These are phyloP conservation scores for Termitomyces sp. DNA, from an alignment of 768 basidiomycete genomes.

Conservation along the genomic window DNA sequence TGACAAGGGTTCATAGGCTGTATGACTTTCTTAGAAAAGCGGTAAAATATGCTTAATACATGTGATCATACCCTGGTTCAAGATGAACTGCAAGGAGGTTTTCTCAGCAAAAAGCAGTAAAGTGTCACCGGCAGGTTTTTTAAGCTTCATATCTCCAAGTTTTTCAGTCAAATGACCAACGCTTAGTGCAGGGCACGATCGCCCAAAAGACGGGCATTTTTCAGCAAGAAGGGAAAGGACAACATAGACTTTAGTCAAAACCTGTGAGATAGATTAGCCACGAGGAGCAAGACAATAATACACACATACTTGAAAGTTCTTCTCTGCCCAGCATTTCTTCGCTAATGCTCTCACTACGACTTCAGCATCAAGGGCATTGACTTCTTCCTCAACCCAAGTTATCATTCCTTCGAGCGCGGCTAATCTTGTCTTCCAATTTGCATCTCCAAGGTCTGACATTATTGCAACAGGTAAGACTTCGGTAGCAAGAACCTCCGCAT, in stretches of 20 bases:
- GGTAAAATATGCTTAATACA: background rate
- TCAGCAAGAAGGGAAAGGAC: constrained; percentile 71
- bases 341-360: constrained; percentile 80
- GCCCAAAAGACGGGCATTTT: constrained; percentile 75
- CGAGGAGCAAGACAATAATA: background rate
- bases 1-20: constrained; percentile 88
- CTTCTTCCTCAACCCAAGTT: constrained; percentile 70
- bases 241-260: constrained; percentile 84
- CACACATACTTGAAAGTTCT: constrained; percentile 85
- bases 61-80: constrained; percentile 66
- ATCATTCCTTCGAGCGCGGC: constrained; percentile 84
- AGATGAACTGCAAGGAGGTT: constrained; percentile 90
- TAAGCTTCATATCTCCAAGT: constrained; percentile 92
- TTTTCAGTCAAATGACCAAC: constrained; percentile 87
- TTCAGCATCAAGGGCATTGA: constrained; percentile 74
- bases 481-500: constrained; percentile 76
- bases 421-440: constrained; percentile 90
- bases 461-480: constrained; percentile 68
- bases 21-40: constrained; percentile 3
- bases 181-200: constrained; percentile 77
- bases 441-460: constrained; percentile 70
- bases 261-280: constrained; percentile 39
- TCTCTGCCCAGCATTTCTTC: constrained; percentile 97
- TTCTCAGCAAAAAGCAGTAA: constrained; percentile 83
- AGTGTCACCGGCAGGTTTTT: constrained; percentile 92